phyloP scores from a whole-genome alignment of 768 basidiomycete species.

The Psilocybe azurescens region DNA sequence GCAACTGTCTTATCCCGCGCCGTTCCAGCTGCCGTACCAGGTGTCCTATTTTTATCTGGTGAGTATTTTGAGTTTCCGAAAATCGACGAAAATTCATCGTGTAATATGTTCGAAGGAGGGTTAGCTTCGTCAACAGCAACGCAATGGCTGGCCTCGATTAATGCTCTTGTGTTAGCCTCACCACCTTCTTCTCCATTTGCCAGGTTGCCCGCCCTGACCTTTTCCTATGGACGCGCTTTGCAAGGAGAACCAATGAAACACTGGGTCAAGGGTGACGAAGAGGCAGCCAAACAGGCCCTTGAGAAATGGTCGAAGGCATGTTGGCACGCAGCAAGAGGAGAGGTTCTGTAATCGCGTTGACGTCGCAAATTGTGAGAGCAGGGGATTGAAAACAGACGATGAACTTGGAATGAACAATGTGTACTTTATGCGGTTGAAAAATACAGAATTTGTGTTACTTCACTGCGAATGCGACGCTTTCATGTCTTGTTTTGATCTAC shows the following conservation, averaged over 20 bases:
- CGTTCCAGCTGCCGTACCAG: slow-evolving; percentile 51
- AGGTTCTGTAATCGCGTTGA: slow-evolving; percentile 18
- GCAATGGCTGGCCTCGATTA: slow-evolving; percentile 45
- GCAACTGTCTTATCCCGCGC: slow-evolving; percentile 49
- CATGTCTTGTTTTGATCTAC: slow-evolving; percentile 33
- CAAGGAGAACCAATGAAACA: slow-evolving; percentile 54
- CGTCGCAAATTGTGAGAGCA: background rate
- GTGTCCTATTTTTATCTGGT: slow-evolving; percentile 56
- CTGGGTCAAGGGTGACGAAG: slow-evolving; percentile 52
- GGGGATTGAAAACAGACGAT: background rate
- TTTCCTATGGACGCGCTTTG: slow-evolving; percentile 55
- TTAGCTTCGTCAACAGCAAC: slow-evolving; percentile 45
- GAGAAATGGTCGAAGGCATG: slow-evolving; percentile 48
- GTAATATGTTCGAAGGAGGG: slow-evolving; percentile 37
- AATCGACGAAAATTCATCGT: background rate
- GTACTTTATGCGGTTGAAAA: slow-evolving; percentile 11
- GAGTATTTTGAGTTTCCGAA: slow-evolving; percentile 13
- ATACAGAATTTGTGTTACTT: slow-evolving; percentile 1
- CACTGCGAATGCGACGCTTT: background rate
- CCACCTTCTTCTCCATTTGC: slow-evolving; percentile 38
- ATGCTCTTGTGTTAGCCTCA: slow-evolving; percentile 40
- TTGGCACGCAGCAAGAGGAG: slow-evolving; percentile 45
- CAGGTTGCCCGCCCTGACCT: slow-evolving; percentile 48
- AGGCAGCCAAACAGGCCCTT: slow-evolving; percentile 42
- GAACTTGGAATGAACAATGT: background rate